These are phyloP conservation scores for Xanthoceras sorbifolium DNA, from an alignment of 345 rosid species.

Conservation along the genomic window DNA sequence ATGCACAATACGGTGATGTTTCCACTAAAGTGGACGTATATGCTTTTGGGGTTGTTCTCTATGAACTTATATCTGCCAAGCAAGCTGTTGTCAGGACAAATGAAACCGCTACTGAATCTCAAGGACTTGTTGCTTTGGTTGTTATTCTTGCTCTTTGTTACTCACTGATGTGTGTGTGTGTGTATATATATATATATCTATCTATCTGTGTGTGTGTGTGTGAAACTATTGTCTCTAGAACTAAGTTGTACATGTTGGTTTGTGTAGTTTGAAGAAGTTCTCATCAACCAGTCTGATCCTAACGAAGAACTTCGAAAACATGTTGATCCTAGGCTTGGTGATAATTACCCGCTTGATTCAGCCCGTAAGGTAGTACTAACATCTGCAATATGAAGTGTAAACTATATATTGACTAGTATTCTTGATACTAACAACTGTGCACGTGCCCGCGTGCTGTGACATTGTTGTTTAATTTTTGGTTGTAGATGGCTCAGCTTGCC, in stretches of 20 bases:
- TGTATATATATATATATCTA: no score
- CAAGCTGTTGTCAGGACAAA: slow-evolving; percentile 73
- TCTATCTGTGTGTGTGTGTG: no score
- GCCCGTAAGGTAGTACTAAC: slow-evolving; percentile 55
- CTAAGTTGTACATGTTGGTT: background rate
- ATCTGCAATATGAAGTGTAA: background rate
- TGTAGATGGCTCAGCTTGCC: slow-evolving; percentile 87
- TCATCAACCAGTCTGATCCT: slow-evolving; percentile 54
- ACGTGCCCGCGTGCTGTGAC: background rate
- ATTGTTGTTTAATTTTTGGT: slow-evolving; percentile 6
- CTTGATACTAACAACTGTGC: background rate
- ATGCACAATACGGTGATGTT: slow-evolving; percentile 80
- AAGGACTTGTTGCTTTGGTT: slow-evolving; percentile 87
- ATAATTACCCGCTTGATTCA: slow-evolving; percentile 71
- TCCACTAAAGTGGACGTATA: slow-evolving; percentile 97
- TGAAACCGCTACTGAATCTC: slow-evolving; percentile 52
- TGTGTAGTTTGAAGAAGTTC: slow-evolving; percentile 71
- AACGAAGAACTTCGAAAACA: slow-evolving; percentile 60
- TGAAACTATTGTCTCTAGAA: background rate
- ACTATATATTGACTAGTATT: background rate
- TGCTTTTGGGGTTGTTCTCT: slow-evolving; percentile 95
- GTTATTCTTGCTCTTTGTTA: background rate
- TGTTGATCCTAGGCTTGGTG: slow-evolving; percentile 74
- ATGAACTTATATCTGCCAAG: slow-evolving; percentile 91
- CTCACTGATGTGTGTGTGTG: no score